These are phyloP conservation scores for Tubosaeta sp. DNA, from an alignment of 768 basidiomycete species.

Conservation along the genomic window DNA sequence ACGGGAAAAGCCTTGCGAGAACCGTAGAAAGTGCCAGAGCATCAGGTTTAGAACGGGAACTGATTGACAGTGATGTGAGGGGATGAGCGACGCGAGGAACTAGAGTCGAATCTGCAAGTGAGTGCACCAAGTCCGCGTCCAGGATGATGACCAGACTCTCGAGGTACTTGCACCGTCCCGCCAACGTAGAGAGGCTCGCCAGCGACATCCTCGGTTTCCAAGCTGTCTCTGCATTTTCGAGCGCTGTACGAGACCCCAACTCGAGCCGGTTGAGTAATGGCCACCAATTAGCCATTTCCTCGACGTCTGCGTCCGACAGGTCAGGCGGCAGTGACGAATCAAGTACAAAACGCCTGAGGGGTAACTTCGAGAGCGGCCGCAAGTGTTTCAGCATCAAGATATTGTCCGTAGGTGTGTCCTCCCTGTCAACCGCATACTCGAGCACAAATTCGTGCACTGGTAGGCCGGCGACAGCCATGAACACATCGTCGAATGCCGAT, in stretches of 20 bases:
- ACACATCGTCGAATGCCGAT: conserved; percentile 34
- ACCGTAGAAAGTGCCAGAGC: conserved; percentile 23
- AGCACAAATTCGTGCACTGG: conserved; percentile 37
- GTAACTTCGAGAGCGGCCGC: conserved; percentile 32
- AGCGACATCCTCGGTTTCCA: conserved; percentile 21
- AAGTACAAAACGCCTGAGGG: conserved; percentile 34
- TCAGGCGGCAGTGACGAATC: conserved; percentile 39
- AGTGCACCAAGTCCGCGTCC: conserved; percentile 1
- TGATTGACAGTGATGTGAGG: conserved; percentile 35
- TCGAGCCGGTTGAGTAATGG: conserved; percentile 41
- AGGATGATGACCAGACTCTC: conserved; percentile 17
- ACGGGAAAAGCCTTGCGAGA: conserved; percentile 39
- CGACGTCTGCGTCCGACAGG: conserved; percentile 37
- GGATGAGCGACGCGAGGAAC: conserved; percentile 1
- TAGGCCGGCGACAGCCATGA: conserved; percentile 29
- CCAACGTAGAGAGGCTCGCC: conserved; percentile 13
- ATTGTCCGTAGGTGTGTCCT: conserved; percentile 23
- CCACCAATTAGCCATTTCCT: conserved; percentile 41
- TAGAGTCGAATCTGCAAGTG: not conserved
- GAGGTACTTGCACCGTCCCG: conserved; percentile 15
- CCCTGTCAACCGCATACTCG: conserved; percentile 33
- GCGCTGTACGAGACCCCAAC: conserved; percentile 31
- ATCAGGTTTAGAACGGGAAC: conserved; percentile 29
- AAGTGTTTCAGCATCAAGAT: conserved; percentile 30
- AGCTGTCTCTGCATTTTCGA: conserved; percentile 17